Evolutionary conservation across 2,329 filamentous ascomycete genomes (phyloP), one percentile per base, ranked within the genome.

Genomic region (Trichoderma guizhouense): DNA sequence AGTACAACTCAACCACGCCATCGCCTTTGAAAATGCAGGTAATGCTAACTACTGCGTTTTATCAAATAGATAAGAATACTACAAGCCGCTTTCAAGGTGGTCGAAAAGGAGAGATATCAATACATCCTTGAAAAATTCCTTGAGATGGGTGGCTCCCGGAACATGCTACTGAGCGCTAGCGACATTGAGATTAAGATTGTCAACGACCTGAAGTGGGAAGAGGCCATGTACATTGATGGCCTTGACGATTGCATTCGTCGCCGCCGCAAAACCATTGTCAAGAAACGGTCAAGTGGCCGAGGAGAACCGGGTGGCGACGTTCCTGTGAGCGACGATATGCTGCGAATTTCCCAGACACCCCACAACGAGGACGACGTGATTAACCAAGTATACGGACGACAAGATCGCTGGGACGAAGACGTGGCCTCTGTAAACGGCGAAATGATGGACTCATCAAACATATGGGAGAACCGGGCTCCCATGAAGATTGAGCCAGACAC

Each of bases 111-210:
- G 24, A 81, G 84, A 39, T 86, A 85, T 73, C 76, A 82, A 24
- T 77, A 77, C 8, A 79, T 88, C 5, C 78, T 83, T 11, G 79
- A 83, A 0, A 78, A 79, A 24, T 86, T 88, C 77, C 82, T 83
- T 72, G 85, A 88, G 68, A 79, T 83, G 32, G 86, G 86, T 2
- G 87, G 87, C 58, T 86, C 85, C 21, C 77, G 78, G 57, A 83
- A 84, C 67, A 83, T 84, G 72, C 83, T 85, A 39, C 85, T 87
- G 80, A 88, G 84, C 73, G 78, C 83, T 5, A 81, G 80, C 34
- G 85, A 87, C 72, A 81, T 89, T 51, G 84, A 87, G 73, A 81
- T 84, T 75, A 84, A 85, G 74, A 79, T 88, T 2, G 83, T 87
- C 69, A 80, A 79, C 73, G 83, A 86, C 69, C 77, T 82, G 39